These are phyloP conservation scores for Penicillium hordei DNA, from an alignment of 2,329 filamentous ascomycete species.

Conservation along the genomic window DNA sequence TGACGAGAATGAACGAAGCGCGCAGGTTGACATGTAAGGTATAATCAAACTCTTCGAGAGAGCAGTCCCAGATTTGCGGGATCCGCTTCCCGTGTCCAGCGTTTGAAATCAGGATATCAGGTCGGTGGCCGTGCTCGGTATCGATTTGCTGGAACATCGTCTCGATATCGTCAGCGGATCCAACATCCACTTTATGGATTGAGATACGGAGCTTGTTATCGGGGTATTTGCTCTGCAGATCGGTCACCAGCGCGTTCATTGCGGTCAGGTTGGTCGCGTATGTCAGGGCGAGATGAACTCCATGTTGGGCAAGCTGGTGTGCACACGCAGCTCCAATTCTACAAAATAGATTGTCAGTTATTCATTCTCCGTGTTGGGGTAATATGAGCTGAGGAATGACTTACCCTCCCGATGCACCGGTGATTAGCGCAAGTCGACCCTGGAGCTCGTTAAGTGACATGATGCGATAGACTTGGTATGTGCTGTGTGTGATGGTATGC, in stretches of 20 bases:
- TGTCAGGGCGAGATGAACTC: conserved; percentile 59
- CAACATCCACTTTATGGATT: conserved; percentile 60
- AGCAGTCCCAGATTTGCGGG: conserved; percentile 57
- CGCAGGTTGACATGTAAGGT: conserved; percentile 63
- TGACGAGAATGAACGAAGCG: conserved; percentile 62
- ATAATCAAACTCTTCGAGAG: conserved; percentile 63
- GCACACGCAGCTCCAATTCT: conserved; percentile 64
- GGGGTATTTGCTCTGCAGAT: conserved; percentile 40
- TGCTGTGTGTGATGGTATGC: not conserved
- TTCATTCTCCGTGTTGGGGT: not conserved
- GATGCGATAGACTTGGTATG: not conserved
- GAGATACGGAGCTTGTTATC: conserved; percentile 46
- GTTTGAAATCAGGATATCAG: conserved; percentile 66
- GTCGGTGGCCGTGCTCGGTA: conserved; percentile 53
- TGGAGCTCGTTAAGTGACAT: conserved; percentile 48
- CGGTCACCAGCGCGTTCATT: conserved; percentile 47
- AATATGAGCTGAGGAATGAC: conserved; percentile 10
- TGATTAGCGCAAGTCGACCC: conserved; percentile 59
- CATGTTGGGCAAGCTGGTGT: conserved; percentile 53
- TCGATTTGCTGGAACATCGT: conserved; percentile 57
- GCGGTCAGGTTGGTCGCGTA: conserved; percentile 55
- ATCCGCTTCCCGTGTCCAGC: conserved; percentile 67
- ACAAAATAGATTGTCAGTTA: conserved; percentile 5
- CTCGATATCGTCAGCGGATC: conserved; percentile 53
- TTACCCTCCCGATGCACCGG: conserved; percentile 62